A percentile compares a stretch with the other conserved stretches of the same genome.
Conservation (phyloP, 768 basidiomycete genomes). For the Leccinum incarnatum region DNA sequence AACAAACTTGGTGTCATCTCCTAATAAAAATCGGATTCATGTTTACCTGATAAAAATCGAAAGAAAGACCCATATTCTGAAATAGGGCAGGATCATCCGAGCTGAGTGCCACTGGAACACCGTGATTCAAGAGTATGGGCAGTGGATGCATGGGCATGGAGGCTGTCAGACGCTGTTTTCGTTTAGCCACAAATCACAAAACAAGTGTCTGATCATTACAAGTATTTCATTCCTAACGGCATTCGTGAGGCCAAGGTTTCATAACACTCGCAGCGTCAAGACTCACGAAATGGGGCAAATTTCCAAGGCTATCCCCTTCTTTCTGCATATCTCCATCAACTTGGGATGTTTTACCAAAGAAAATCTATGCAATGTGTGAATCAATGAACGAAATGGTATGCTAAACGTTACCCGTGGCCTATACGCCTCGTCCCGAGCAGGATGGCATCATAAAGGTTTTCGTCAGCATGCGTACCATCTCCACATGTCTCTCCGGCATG, state of each 20-base stretch:
- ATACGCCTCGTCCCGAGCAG: slow-evolving; percentile 76
- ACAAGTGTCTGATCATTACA: slow-evolving; percentile 35
- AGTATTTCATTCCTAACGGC: slow-evolving; percentile 65
- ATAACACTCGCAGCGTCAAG: background rate
- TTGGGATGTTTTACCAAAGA: slow-evolving; percentile 77
- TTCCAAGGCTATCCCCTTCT: slow-evolving; percentile 64
- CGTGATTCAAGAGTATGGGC: slow-evolving; percentile 67
- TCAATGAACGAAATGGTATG: background rate
- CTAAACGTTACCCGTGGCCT: slow-evolving; percentile 62
- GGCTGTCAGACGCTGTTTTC: slow-evolving; percentile 60
- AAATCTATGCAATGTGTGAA: no score
- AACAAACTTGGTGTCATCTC: background rate
- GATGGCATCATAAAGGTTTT: slow-evolving; percentile 77
- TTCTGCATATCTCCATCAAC: slow-evolving; percentile 63
- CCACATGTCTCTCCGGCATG: slow-evolving; percentile 82
- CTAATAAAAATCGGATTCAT: background rate
- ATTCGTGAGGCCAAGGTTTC: slow-evolving; percentile 1
- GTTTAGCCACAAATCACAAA: background rate
- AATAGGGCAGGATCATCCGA: slow-evolving; percentile 79
- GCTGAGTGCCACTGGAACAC: slow-evolving; percentile 65
- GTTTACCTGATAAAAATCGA: slow-evolving; percentile 72
- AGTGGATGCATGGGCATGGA: slow-evolving; percentile 82
- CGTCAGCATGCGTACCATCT: slow-evolving; percentile 67
- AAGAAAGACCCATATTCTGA: slow-evolving; percentile 74
- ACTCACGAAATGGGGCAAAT: slow-evolving; percentile 81